Conservation (phyloP, 2,329 filamentous ascomycete species). For the Emydomyces testavorans region DNA sequence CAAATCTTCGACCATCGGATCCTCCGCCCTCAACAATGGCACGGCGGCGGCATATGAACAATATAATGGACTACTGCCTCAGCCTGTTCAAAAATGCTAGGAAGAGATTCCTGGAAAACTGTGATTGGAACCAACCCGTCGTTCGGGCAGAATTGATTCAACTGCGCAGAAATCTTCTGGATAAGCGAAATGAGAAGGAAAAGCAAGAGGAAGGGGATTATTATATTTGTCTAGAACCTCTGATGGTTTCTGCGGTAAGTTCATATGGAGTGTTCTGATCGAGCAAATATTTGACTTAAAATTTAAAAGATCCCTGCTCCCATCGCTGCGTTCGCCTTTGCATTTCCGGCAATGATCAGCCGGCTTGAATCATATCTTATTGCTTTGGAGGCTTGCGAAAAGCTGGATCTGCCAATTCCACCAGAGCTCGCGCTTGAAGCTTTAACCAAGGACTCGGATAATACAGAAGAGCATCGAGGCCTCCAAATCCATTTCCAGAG, state of each 20-base stretch:
- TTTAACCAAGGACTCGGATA: constrained; percentile 84
- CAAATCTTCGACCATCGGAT: constrained; percentile 25
- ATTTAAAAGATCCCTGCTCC: constrained; percentile 51
- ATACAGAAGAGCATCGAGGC: constrained; percentile 58
- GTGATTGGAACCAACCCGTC: constrained; percentile 66
- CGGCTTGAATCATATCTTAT: constrained; percentile 74
- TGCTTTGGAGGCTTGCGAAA: constrained; percentile 58
- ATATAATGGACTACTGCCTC: constrained; percentile 73
- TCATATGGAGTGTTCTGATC: neutral
- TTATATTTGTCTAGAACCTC: constrained; percentile 63
- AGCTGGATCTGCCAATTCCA: constrained; percentile 53
- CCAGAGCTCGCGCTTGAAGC: constrained; percentile 71
- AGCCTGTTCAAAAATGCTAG: constrained; percentile 59
- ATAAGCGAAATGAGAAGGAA: constrained; percentile 49
- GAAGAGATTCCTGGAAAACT: constrained; percentile 36
- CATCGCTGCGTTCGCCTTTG: constrained; percentile 60
- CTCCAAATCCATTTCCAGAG: constrained; percentile 62
- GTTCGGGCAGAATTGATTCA: constrained; percentile 61
- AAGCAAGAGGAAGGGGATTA: constrained; percentile 40
- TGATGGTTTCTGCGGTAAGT: constrained; percentile 64
- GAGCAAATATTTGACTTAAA: neutral
- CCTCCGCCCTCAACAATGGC: constrained; percentile 26
- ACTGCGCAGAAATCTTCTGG: constrained; percentile 72
- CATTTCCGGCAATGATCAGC: constrained; percentile 74
- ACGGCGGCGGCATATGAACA: constrained; percentile 40